Evolutionary conservation across 1,284 basidiomycete genomes (phyloP).

Genomic region (Pseudozyma flocculosa): DNA sequence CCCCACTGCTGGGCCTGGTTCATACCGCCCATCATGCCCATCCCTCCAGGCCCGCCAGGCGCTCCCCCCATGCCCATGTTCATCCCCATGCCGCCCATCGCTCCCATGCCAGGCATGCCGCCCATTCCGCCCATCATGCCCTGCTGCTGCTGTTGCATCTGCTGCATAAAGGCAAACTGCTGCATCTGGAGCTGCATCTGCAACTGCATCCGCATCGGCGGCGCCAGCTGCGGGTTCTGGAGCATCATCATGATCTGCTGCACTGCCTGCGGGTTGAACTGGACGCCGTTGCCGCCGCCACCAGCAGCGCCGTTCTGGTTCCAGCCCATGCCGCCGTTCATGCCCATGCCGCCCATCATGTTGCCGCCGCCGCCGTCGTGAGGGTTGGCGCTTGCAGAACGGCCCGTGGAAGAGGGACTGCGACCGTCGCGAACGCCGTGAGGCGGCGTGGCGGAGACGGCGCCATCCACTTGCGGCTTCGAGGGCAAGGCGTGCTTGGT

Average conservation of each 20-base stretch:
- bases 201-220: constrained; percentile 54
- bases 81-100: constrained; percentile 16
- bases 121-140: constrained; percentile 15
- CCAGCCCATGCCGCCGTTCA: constrained; percentile 1
- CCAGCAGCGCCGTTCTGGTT: constrained; percentile 3
- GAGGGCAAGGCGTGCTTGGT: neutral
- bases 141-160: constrained; percentile 25
- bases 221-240: constrained; percentile 50
- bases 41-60: neutral
- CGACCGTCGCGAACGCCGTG: neutral
- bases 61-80: constrained; percentile 1
- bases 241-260: constrained; percentile 56
- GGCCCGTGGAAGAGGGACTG: neutral
- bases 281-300: constrained; percentile 8
- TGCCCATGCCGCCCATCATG: neutral
- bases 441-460: constrained; percentile 5
- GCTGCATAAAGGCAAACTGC: constrained; percentile 51
- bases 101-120: constrained; percentile 12
- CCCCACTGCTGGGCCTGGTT: constrained; percentile 25
- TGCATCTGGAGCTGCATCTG: constrained; percentile 56
- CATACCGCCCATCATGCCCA: constrained; percentile 8
- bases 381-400: neutral
- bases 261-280: constrained; percentile 47
- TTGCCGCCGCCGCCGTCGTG: constrained; percentile 5
- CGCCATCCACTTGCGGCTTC: too few species aligned